Evolutionary conservation across 805 yeast genomes (phyloP).

Genomic region (Metschnikowia amazonensis): DNA sequence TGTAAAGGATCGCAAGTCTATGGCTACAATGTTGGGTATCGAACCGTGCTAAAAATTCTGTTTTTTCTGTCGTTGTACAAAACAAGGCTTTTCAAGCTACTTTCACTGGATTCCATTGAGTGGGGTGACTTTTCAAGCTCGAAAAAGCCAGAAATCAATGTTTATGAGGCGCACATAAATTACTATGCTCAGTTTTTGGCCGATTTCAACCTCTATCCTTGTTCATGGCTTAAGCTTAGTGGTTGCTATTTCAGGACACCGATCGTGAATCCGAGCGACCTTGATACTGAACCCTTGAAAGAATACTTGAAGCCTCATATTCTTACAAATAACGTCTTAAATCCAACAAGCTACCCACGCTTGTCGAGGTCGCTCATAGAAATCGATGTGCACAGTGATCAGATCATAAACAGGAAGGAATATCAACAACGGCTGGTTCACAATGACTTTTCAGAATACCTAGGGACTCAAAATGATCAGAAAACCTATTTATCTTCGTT

Average conservation of each 20-base stretch:
- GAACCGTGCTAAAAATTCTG: conserved; percentile 64
- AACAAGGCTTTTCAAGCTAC: conserved; percentile 49
- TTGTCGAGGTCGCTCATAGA: conserved; percentile 66
- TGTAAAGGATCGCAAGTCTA: conserved; percentile 80
- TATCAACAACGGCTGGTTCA: conserved; percentile 48
- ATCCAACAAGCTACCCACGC: conserved; percentile 37
- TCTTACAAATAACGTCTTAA: conserved; percentile 29
- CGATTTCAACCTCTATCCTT: conserved; percentile 81
- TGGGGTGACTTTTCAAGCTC: conserved; percentile 9
- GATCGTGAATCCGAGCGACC: conserved; percentile 22
- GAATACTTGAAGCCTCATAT: conserved; percentile 19
- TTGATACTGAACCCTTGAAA: conserved; percentile 12
- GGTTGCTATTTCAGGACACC: conserved; percentile 58
- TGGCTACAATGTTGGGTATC: conserved; percentile 70
- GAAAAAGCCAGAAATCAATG: conserved; percentile 1
- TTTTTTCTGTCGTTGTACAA: conserved; percentile 59
- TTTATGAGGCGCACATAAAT: conserved; percentile 79
- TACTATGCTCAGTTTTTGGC: conserved; percentile 69
- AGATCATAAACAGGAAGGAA: conserved; percentile 53
- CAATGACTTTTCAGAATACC: conserved; percentile 42
- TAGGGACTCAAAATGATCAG: conserved; percentile 8
- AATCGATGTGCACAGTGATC: conserved; percentile 60
- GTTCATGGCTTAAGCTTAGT: conserved; percentile 64
- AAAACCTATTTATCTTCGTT: conserved; percentile 44
- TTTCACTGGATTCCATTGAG: conserved; percentile 23